These are phyloP conservation scores for Candida chauliodis DNA, from an alignment of 805 yeast genomes.

Conservation along the genomic window DNA sequence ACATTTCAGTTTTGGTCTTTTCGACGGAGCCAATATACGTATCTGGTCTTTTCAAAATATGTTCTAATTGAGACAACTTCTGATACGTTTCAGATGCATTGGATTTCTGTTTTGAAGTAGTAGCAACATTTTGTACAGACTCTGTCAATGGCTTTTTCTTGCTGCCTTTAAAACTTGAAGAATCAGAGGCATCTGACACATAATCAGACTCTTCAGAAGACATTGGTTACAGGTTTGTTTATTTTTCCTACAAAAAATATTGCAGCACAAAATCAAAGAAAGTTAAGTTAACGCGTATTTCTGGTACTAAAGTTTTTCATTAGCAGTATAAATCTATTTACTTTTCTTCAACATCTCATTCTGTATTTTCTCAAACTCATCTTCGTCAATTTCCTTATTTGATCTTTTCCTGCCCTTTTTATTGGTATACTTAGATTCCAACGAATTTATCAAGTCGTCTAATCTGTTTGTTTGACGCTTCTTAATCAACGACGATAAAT, in stretches of 20 bases:
- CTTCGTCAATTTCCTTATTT: slow-evolving; percentile 43
- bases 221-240: not conserved
- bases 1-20: slow-evolving; percentile 69
- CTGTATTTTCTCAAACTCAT: slow-evolving; percentile 48
- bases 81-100: slow-evolving; percentile 77
- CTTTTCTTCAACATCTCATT: slow-evolving; percentile 27
- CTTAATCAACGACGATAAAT: slow-evolving; percentile 48
- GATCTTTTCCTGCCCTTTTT: slow-evolving; percentile 33
- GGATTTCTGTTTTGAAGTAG: slow-evolving; percentile 10
- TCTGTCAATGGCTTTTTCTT: slow-evolving; percentile 20
- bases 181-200: slow-evolving; percentile 16
- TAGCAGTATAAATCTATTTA: not conserved
- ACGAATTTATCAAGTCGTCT: slow-evolving; percentile 43
- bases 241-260: not conserved
- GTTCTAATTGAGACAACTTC: slow-evolving; percentile 91
- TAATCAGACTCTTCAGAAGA: slow-evolving; percentile 13
- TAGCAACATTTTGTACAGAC: slow-evolving; percentile 17
- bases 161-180: slow-evolving; percentile 10
- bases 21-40: slow-evolving; percentile 97
- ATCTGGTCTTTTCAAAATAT: slow-evolving; percentile 94
- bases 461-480: slow-evolving; percentile 40
- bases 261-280: not conserved
- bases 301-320: not conserved
- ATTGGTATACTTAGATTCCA: slow-evolving; percentile 50
- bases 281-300: not conserved